Base-by-base conservation (phyloP, 2,329 filamentous ascomycete species). In the Fusarium stilboides region DNA sequence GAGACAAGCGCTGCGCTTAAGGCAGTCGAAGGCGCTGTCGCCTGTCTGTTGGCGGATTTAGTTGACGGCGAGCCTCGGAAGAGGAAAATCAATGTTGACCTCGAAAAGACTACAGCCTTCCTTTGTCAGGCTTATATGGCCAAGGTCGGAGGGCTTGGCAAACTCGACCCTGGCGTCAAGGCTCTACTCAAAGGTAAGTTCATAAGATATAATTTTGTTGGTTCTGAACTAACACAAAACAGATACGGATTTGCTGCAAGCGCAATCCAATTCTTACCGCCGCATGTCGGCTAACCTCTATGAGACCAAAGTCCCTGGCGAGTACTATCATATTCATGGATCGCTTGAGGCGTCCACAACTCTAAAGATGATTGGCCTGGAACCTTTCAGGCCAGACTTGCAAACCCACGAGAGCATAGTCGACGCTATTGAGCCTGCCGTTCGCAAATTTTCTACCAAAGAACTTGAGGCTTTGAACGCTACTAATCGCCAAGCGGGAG, bases 301-400 rank as follows among this genome's bases (percentile, higher is more conserved):
- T 78, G 84, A 86, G 72, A 92, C 91, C 10, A 89, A 88, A 75
- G 85, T 83, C n/a, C 79, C 83, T 2, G 87, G 86, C n/a, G 84
- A 90, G 74, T 93, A 88, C 73, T 94, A 92, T 74, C 91, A 94
- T 73, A 91, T 93, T 26, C 91, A 93, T 75, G 91, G 91, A 44
- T 93, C 91, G 1, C 79, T 94, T 1, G 91, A 93, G 70, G 91
- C 91, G 5, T 89, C 87, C 12, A 90, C 86, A 9, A 91, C 90
- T 0, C 80, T 93, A 28, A 83, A 86, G 44, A 93, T 93, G 90
- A 86, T 93, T 69, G 91, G 90, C 0, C 79, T 93, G 7, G 86
- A 89, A 50, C 82, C 89, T 0, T 84, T 88, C 57, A 81, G 87
- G 8, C 87, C 89, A 2, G 87, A 89, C 45, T 75, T 92, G 57